Evolutionary conservation across 2,329 filamentous ascomycete species (phyloP), one percentile per base, ranked within the genome.

Genomic region (Ceratocystis destructans): DNA sequence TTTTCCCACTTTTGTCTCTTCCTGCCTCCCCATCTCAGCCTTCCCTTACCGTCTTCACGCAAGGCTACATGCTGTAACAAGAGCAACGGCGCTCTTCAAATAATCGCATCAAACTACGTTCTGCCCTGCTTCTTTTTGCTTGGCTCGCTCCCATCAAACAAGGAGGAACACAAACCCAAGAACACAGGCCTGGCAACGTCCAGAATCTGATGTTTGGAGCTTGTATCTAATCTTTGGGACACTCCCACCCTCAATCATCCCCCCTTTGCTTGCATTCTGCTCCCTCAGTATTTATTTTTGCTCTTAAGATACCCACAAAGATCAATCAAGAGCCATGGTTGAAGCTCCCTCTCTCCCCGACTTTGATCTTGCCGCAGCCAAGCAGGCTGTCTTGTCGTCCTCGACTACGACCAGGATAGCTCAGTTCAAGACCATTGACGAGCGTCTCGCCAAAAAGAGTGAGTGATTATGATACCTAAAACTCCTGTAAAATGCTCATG

Each of bases 381-480:
- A 78, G 71, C 75, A 76, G 62, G 81, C 79, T 64, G 75, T 88
- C 68, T 77, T 79, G 64, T 86, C 84, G 53, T 87, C 86, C 61
- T 88, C 86, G 6, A 87, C 85, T 15, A 75, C 77, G 44, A 71
- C 75, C 22, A 81, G 86, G 61, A 81, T 83, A 70, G 73, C 79
- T 64, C 79, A 81, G 71, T 74, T 88, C 68, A 80, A 79, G 68
- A 71, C 72, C 48, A 75, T 88, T 57, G 80, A 85, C 69, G 84
- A 87, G 68, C 79, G 78, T 70, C 74, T 87, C 68, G 75, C 73
- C 66, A 78, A 80, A 64, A 79, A 82, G 73, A 77, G 85, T 87
- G 75, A 71, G 75, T 71, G 37, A 63, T 50, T 55, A 65, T 62
- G 64, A 61, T 50, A 53, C 67, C 44, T 15, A 53, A 72, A 72